Percentiles rank a stretch among this genome's conserved stretches.
phyloP scores from a whole-genome alignment of 2,329 filamentous ascomycete species.

The Penicillium sp. region DNA sequence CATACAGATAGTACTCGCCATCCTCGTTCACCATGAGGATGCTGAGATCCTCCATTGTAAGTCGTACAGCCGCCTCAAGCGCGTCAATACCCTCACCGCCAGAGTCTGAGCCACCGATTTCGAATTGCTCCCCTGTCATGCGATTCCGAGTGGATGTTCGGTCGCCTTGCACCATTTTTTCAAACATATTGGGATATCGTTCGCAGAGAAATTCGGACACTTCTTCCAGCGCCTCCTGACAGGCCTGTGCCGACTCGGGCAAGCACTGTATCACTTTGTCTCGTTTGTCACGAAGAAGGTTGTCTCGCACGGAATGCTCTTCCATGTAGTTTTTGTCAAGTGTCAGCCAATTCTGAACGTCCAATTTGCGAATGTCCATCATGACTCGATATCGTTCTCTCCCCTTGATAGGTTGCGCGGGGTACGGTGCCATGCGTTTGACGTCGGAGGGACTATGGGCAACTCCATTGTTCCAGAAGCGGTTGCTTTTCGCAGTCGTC shows the following conservation, averaged over 20 bases:
- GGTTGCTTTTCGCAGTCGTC: not conserved
- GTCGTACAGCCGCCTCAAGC: slow-evolving; percentile 54
- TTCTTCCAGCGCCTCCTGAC: slow-evolving; percentile 52
- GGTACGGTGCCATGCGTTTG: slow-evolving; percentile 43
- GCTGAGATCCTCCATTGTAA: slow-evolving; percentile 58
- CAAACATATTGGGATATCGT: slow-evolving; percentile 51
- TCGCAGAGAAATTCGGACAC: slow-evolving; percentile 51
- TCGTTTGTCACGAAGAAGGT: slow-evolving; percentile 45
- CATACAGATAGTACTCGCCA: slow-evolving; percentile 53
- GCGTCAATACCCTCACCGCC: slow-evolving; percentile 44
- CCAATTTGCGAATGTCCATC: slow-evolving; percentile 54
- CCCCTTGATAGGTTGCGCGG: slow-evolving; percentile 44
- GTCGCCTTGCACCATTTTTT: slow-evolving; percentile 31
- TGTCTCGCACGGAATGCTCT: slow-evolving; percentile 48
- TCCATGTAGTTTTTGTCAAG: slow-evolving; percentile 52
- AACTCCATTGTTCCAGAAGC: slow-evolving; percentile 13
- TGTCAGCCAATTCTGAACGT: slow-evolving; percentile 53
- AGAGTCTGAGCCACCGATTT: slow-evolving; percentile 34
- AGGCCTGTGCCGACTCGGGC: slow-evolving; percentile 50
- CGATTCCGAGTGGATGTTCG: slow-evolving; percentile 47
- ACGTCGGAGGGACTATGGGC: slow-evolving; percentile 29
- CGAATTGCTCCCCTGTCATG: slow-evolving; percentile 50
- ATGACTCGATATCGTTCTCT: slow-evolving; percentile 48
- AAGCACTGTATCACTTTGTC: slow-evolving; percentile 51
- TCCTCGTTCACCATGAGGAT: slow-evolving; percentile 52